phyloP scores from a whole-genome alignment of 2,329 filamentous ascomycete genomes.

The Lecanicillium sp. region DNA sequence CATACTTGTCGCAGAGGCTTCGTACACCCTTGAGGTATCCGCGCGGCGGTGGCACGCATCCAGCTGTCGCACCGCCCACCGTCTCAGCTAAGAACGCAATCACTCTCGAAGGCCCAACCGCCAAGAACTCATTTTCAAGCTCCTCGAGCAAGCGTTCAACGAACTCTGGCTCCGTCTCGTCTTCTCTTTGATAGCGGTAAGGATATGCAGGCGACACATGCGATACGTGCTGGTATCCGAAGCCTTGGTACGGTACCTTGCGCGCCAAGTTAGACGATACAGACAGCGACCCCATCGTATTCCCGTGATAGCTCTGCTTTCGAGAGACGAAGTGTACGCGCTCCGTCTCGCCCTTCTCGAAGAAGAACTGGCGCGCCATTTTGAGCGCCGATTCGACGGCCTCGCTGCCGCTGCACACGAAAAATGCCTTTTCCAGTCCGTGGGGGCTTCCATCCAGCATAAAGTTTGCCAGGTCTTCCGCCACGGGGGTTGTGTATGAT shows the following conservation, averaged over 20 bases:
- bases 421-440: constrained; percentile 22
- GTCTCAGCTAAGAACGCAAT: constrained; percentile 46
- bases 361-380: constrained; percentile 41
- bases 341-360: constrained; percentile 32
- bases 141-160: constrained; percentile 35
- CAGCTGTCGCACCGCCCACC: constrained; percentile 42
- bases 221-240: constrained; percentile 21
- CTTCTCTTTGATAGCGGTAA: constrained; percentile 19
- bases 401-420: constrained; percentile 24
- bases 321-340: constrained; percentile 38
- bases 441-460: constrained; percentile 20
- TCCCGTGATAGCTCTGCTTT: constrained; percentile 43
- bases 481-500: constrained; percentile 20
- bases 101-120: constrained; percentile 39
- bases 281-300: constrained; percentile 40
- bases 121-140: constrained; percentile 41
- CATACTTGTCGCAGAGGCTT: constrained; percentile 48
- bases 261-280: constrained; percentile 27
- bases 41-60: constrained; percentile 42
- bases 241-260: constrained; percentile 23
- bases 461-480: constrained; percentile 24
- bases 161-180: constrained; percentile 35
- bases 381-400: constrained; percentile 44
- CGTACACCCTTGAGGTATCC: constrained; percentile 52
- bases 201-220: constrained; percentile 22